Conservation (phyloP, 1,284 basidiomycete genomes). For the Rhizoctonia solani region DNA sequence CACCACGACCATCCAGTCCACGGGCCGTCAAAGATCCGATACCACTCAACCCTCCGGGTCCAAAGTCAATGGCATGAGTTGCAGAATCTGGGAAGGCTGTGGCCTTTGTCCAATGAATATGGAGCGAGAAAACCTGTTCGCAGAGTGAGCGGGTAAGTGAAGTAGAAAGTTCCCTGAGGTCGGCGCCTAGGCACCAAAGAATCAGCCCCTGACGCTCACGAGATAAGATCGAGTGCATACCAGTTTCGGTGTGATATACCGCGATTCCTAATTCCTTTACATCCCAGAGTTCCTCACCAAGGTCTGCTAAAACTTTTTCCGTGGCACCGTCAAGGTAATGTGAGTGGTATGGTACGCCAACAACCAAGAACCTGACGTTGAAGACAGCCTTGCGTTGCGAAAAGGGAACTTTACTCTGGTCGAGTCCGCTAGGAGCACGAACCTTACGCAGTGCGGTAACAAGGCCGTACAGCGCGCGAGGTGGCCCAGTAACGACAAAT, state of each 20-base stretch:
- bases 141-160: slow-evolving; percentile 83
- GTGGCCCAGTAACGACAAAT: slow-evolving; percentile 92
- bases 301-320: slow-evolving; percentile 68
- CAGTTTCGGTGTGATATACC: slow-evolving; percentile 88
- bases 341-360: slow-evolving; percentile 96
- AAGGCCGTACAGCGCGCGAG: slow-evolving; percentile 91
- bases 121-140: slow-evolving; percentile 90
- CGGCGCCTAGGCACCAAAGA: slow-evolving; percentile 62
- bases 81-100: slow-evolving; percentile 86
- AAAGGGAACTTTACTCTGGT: slow-evolving; percentile 93
- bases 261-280: slow-evolving; percentile 75
- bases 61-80: slow-evolving; percentile 96
- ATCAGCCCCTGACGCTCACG: not conserved
- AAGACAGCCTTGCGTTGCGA: slow-evolving; percentile 96
- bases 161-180: slow-evolving; percentile 66
- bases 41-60: slow-evolving; percentile 90
- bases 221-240: slow-evolving; percentile 9
- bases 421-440: slow-evolving; percentile 81
- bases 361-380: slow-evolving; percentile 89
- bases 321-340: slow-evolving; percentile 79
- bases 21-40: slow-evolving; percentile 90
- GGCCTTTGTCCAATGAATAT: slow-evolving; percentile 92
- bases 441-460: slow-evolving; percentile 89
- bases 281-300: slow-evolving; percentile 81
- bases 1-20: slow-evolving; percentile 90